phyloP scores from a whole-genome alignment of 345 rosid genomes.

The Linum usitatissimum region DNA sequence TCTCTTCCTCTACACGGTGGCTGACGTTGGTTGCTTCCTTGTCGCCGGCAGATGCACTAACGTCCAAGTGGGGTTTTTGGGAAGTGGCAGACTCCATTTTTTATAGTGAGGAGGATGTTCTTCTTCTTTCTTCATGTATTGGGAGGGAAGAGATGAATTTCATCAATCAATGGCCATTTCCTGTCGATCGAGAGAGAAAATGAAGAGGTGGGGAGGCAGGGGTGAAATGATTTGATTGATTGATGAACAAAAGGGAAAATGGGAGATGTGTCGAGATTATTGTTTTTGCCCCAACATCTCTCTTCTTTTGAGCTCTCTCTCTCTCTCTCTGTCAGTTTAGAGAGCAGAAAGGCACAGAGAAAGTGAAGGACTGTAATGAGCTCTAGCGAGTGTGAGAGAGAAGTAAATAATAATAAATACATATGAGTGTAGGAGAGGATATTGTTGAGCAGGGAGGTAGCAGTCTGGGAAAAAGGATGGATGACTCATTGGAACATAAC shows the following conservation, averaged over 20 bases:
- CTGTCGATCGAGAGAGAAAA: slow-evolving; percentile 1
- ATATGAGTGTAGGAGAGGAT: not conserved
- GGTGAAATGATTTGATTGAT: too few species aligned
- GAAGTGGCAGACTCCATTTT: slow-evolving; percentile 31
- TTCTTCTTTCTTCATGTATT: slow-evolving; percentile 46
- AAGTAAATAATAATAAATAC: not conserved
- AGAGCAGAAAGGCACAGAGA: slow-evolving; percentile 12
- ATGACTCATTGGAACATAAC: slow-evolving; percentile 1
- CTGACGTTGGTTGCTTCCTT: not conserved
- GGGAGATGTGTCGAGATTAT: too few species aligned
- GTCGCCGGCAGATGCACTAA: slow-evolving; percentile 9
- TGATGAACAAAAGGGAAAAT: too few species aligned
- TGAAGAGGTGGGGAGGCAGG: too few species aligned
- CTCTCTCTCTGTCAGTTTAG: slow-evolving; percentile 17
- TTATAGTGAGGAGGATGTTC: slow-evolving; percentile 9
- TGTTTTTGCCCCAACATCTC: too few species aligned
- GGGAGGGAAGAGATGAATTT: slow-evolving; percentile 10
- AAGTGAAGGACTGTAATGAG: slow-evolving; percentile 6
- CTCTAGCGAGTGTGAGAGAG: not conserved
- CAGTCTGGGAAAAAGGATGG: not conserved
- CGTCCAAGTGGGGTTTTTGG: slow-evolving; percentile 26
- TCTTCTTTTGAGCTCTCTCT: not conserved
- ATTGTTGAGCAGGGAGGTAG: not conserved
- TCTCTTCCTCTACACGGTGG: not conserved
- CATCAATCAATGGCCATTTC: slow-evolving; percentile 29